Base-by-base conservation (phyloP, 805 yeast species). In the Zygosaccharomyces bailii region DNA sequence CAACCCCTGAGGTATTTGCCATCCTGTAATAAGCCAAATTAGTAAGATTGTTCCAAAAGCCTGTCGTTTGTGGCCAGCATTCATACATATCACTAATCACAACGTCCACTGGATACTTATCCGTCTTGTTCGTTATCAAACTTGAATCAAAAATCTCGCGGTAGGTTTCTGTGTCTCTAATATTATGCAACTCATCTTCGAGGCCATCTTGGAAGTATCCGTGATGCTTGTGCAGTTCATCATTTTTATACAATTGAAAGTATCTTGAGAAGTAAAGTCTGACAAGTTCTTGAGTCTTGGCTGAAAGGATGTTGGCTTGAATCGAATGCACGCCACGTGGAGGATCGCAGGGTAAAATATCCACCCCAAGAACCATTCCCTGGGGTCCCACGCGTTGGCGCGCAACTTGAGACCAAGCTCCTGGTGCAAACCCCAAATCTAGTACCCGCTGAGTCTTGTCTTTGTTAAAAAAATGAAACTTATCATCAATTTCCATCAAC, bases 361-460 rank as follows among this genome's bases (percentile, higher is more conserved):
- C 96, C 8, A 89, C 86, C 4, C 96, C 96, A 9, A 88, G 59
- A 3, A 88, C 78, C 16, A 72, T 68, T 0, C 88, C 83, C 1
- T 67, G 59, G 1, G 74, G 73, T 14, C 63, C 57, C 1, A 80
- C 72, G 44, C 75, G 62, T 42, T 76, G 77, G 6, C 75, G 66
- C 0, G 91, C 90, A 1, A 87, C 90, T 60, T 88, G 96, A 6
- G 91, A 78, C 96, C 96, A 88, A 2, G 96, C 89, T 0, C 96
- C 96, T 0, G 96, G 96, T 0, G 96, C 95, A 62, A 80, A 89
- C 0, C 96, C 96, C 36, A 93, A 68, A 67, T 93, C 99, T 4
- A 93, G 79, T 0, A 93, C 84, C 34, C 79, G 76, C 51, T 68
- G 72, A 0, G 79, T 72, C 9, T 37, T 44, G 5, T 43, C 36